Base-by-base conservation (phyloP, 73 alveolate genomes). In the Paramecium caudatum region DNA sequence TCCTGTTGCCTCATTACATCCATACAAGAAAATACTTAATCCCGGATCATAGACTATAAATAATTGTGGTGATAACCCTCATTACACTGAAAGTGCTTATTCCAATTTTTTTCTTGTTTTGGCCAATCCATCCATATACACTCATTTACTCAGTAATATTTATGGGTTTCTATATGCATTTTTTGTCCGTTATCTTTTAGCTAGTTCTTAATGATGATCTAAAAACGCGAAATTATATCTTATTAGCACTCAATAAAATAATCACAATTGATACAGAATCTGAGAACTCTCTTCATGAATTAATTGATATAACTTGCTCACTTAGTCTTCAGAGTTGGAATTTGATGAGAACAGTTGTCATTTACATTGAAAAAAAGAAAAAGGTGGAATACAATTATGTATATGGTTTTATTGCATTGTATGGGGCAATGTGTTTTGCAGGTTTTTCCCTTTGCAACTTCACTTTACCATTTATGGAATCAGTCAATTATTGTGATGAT, bases 311-410 rank as follows among this genome's bases (percentile, higher is more conserved):
- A 2, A 74, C 88, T 2, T 74, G 88, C 32, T 45, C 88, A 21
- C 68, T 74, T 6, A 74, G 88, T 74, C 21, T 74, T 3, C 10
- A 74, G 21, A 74, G 88, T 74, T 74, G 88, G 88, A 45, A 74
- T 21, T 15, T 74, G 5, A 74, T 74, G 88, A 39, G 88, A 74
- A 74, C 69, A 23, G 88, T 74, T 19, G 47, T 37, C 0, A 41
- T 74, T 1, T 74, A 41, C 21, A 74, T 74, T 41, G 88, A 74
- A 7, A 74, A 74, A 47, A 74, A 74, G 16, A 74, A 74, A 47
- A 74, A 74, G 43, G 43, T 17, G 0, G 88, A 74, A 5, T 74
- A 74, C 43, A 74, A 74, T 74, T 74, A 74, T 45, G 47, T 74
- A 15, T 74, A 74, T 74, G 88, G 55, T 12, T 74, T 74, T 74